Conservation (phyloP, 768 basidiomycete species). For the Russula ochroleuca region DNA sequence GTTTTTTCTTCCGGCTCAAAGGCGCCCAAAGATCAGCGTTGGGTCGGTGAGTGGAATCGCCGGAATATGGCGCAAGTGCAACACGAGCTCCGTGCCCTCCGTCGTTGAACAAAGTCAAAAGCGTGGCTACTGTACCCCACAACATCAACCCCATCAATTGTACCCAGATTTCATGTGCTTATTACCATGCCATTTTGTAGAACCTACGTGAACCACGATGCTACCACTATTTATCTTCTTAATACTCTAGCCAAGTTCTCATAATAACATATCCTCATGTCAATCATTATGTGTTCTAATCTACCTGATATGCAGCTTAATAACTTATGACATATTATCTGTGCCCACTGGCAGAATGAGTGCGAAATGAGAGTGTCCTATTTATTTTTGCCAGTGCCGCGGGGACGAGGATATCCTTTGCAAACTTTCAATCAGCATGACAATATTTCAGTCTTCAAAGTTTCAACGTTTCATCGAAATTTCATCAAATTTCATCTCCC, state of each 20-base stretch:
- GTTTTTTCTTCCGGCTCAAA: constrained; percentile 21
- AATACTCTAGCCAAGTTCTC: neutral
- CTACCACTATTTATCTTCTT: neutral
- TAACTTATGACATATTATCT: neutral
- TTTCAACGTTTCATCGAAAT: neutral
- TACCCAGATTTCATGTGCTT: too few relatives aligned
- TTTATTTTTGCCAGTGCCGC: neutral
- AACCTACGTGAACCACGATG: neutral
- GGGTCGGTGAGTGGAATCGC: constrained; percentile 28
- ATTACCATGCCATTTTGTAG: neutral
- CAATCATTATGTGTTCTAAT: neutral
- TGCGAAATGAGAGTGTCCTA: too few relatives aligned
- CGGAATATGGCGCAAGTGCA: constrained; percentile 25
- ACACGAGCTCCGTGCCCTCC: constrained; percentile 39
- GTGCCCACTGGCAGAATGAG: neutral
- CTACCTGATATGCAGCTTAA: neutral
- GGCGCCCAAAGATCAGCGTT: constrained; percentile 23
- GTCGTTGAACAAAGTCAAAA: neutral
- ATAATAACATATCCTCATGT: neutral
- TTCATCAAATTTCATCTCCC: too few relatives aligned
- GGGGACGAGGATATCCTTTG: neutral
- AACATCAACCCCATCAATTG: neutral
- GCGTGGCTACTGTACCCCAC: neutral
- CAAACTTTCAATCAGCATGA: neutral
- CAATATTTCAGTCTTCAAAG: neutral